Evolutionary conservation across 2,329 filamentous ascomycete genomes (phyloP).

Genomic region (Fusarium graminum): DNA sequence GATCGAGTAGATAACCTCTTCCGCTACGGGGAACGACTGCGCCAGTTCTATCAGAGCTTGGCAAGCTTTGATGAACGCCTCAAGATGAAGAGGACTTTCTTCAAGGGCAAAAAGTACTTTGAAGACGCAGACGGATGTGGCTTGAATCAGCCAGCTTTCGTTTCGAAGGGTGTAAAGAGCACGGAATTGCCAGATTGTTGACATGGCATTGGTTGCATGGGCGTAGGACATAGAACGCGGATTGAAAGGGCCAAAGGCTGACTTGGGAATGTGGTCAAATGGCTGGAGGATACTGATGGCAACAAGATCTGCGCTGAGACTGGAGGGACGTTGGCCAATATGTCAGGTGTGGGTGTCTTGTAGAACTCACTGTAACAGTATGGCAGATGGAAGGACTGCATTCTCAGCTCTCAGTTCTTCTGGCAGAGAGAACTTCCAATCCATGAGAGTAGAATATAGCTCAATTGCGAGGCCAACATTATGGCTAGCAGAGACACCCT

Average conservation of each 20-base stretch:
- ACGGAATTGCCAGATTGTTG: conserved; percentile 37
- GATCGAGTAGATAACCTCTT: conserved; percentile 25
- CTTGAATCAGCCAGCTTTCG: conserved; percentile 33
- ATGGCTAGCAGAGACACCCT: not conserved
- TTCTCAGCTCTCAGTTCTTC: conserved; percentile 29
- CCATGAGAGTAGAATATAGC: conserved; percentile 21
- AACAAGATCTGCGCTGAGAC: conserved; percentile 24
- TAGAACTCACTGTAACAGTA: conserved; percentile 26
- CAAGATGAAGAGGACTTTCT: conserved; percentile 31
- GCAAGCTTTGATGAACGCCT: conserved; percentile 35
- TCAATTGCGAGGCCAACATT: conserved; percentile 11
- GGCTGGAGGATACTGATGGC: conserved; percentile 28
- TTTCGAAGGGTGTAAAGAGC: conserved; percentile 25
- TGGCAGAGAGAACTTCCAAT: conserved; percentile 33
- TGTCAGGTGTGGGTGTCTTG: fast-evolving
- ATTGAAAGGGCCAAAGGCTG: conserved; percentile 28
- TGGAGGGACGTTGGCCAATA: not conserved
- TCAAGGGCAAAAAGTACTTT: conserved; percentile 22
- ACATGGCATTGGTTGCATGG: conserved; percentile 36
- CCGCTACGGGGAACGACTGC: conserved; percentile 27
- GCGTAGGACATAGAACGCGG: conserved; percentile 22
- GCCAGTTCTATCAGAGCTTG: conserved; percentile 24
- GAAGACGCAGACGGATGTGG: conserved; percentile 26
- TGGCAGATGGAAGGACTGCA: conserved; percentile 18
- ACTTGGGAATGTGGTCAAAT: conserved; percentile 23